Evolutionary conservation across 1,139 yeast species (phyloP), one percentile per base, ranked within the genome.

Genomic region (Protomyces macrosporus): DNA sequence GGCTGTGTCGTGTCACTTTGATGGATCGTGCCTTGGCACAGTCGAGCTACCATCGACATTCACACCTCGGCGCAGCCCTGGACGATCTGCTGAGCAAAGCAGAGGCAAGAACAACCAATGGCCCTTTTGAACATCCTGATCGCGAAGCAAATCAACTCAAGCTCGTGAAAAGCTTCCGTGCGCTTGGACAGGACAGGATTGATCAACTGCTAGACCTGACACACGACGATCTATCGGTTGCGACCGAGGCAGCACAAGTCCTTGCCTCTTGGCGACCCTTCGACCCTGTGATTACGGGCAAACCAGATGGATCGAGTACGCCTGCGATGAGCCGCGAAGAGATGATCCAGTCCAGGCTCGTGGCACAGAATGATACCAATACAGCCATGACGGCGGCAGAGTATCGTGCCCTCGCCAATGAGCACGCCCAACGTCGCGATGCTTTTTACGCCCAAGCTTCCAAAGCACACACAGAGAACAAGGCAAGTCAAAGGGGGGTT

Each of bases 391-490:
- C 55, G 4, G 50, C 63, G 30, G 45, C 48, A 14, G 59, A 63
- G 42, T 63, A 61, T 55, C 50, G 59, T 10, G 60, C 53, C 2
- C 23, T 63, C 34, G 65, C 66, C 16, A 53, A 54, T 3, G 66
- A 57, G n/a, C 52, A 34, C 33, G 45, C 57, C 3, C 42, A 30
- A 6, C 45, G 16, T 16, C 63, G 66, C 34, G 59, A 64, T 45
- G 56, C 54, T 30, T 63, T 56, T 7, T 64, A 62, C 37, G 42
- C 55, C 32, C 57, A 61, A 30, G 65, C 66, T 3, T 57, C 65
- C 35, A 32, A 40, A 14, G 66, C 65, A 5, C 53, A 61, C 33
- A 55, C 56, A 3, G 30, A 36, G 12, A 45, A 59, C 16, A 64
- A 62, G 37, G 39, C 58, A n/a, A 50, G 54, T n/a, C 45, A 37